phyloP scores from a whole-genome alignment of 345 rosid species.

The Cardamine resedifolia region DNA sequence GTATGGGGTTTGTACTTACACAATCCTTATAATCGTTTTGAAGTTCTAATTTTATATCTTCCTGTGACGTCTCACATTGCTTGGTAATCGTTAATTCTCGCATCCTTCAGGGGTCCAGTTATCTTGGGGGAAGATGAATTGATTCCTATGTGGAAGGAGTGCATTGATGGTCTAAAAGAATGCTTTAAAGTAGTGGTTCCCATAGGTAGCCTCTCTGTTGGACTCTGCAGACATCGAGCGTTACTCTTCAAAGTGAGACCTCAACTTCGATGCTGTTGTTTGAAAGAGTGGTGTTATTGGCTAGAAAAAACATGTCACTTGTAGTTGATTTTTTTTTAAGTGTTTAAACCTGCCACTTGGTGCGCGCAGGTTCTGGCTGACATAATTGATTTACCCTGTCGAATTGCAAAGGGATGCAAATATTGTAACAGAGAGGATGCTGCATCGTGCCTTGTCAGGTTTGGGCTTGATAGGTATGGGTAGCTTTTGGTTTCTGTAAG shows the following conservation, averaged over 20 bases:
- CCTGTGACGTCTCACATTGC: conserved; percentile 35
- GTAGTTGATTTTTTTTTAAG: background rate
- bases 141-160: conserved; percentile 69
- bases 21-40: conserved; percentile 16
- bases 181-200: conserved; percentile 86
- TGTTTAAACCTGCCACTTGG: conserved; percentile 15
- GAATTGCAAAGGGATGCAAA: conserved; percentile 96
- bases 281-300: conserved; percentile 7
- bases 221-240: conserved; percentile 97
- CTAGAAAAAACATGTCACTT: background rate
- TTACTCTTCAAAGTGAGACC: conserved; percentile 86
- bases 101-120: conserved; percentile 65
- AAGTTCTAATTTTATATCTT: conserved; percentile 27
- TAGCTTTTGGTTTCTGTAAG: conserved; percentile 19
- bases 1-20: conserved; percentile 75
- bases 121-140: conserved; percentile 65
- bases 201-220: conserved; percentile 84
- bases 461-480: conserved; percentile 83
- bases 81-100: conserved; percentile 19
- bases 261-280: conserved; percentile 13
- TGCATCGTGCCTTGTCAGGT: conserved; percentile 94
- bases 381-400: conserved; percentile 91
- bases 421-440: conserved; percentile 87
- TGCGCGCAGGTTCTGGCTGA: conserved; percentile 87
- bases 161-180: conserved; percentile 78